phyloP scores from a whole-genome alignment of 192 early-diverging fungal genomes.

The Spizellomyces punctatus region DNA sequence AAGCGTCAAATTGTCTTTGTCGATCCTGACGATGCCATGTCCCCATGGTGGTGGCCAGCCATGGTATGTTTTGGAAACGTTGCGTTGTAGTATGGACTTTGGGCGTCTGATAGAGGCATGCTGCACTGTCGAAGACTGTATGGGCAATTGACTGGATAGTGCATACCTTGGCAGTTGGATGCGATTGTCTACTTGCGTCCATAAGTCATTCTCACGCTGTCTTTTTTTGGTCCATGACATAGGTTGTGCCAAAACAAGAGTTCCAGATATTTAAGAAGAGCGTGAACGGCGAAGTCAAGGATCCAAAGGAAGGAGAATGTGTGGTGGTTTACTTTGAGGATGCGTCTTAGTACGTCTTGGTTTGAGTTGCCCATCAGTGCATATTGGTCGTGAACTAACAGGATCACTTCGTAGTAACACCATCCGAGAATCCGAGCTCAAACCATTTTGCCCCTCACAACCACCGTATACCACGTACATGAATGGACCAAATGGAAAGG shows the following conservation, averaged over 20 bases:
- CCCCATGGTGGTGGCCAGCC: slow-evolving; percentile 69
- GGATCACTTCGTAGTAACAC: slow-evolving; percentile 19
- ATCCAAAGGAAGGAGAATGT: slow-evolving; percentile 54
- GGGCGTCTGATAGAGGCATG: background rate
- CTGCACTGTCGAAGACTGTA: background rate
- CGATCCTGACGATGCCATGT: slow-evolving; percentile 60
- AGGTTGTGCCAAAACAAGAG: slow-evolving; percentile 52
- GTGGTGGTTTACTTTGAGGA: slow-evolving; percentile 69
- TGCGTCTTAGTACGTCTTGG: slow-evolving; percentile 50
- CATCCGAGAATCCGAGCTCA: slow-evolving; percentile 40
- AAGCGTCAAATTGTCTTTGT: slow-evolving; percentile 58
- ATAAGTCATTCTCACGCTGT: background rate
- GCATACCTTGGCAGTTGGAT: background rate
- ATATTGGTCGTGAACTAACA: background rate
- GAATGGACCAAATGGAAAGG: slow-evolving; percentile 41
- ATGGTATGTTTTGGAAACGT: slow-evolving; percentile 33
- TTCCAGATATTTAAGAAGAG: slow-evolving; percentile 48
- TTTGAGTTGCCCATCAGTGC: background rate
- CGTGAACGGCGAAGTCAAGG: slow-evolving; percentile 44
- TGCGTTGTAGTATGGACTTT: background rate
- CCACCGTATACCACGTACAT: slow-evolving; percentile 54
- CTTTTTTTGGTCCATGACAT: slow-evolving; percentile 6
- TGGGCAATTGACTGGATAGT: background rate
- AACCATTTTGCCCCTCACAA: slow-evolving; percentile 38
- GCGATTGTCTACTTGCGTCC: background rate